Evolutionary conservation across 1,284 basidiomycete genomes (phyloP).

Genomic region (Rhodotorula sp.): DNA sequence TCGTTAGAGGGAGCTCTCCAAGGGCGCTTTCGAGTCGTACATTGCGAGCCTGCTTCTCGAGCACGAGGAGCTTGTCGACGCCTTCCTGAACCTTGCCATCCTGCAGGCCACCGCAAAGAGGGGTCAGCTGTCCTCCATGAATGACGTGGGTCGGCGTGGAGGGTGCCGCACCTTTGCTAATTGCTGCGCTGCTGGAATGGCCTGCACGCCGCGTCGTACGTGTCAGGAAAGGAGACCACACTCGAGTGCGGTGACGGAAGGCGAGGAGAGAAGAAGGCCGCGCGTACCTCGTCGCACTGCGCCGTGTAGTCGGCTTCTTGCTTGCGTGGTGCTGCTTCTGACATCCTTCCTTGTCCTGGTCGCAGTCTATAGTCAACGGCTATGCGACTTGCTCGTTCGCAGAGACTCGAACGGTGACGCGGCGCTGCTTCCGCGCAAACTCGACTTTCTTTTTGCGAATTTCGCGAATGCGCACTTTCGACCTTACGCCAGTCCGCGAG

Average conservation of each 20-base stretch:
- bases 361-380: background rate
- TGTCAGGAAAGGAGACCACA: background rate
- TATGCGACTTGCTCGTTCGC: background rate
- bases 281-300: constrained; percentile 31
- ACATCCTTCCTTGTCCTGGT: background rate
- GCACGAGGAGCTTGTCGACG: constrained; percentile 78
- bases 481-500: no score
- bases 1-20: no score
- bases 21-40: no score
- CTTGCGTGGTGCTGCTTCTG: constrained; percentile 24
- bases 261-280: background rate
- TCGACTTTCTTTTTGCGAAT: background rate
- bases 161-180: constrained; percentile 37
- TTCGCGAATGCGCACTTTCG: no score
- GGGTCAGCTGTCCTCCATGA: background rate
- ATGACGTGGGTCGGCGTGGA: no score
- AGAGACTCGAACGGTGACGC: background rate
- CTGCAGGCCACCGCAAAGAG: constrained; percentile 35
- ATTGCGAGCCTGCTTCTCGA: constrained; percentile 97
- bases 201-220: constrained; percentile 6
- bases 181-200: constrained; percentile 33
- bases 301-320: constrained; percentile 36
- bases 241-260: background rate
- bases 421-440: background rate
- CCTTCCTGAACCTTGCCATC: constrained; percentile 76